Base-by-base conservation (phyloP, 2,329 filamentous ascomycete genomes). In the Sporothrix globosa region DNA sequence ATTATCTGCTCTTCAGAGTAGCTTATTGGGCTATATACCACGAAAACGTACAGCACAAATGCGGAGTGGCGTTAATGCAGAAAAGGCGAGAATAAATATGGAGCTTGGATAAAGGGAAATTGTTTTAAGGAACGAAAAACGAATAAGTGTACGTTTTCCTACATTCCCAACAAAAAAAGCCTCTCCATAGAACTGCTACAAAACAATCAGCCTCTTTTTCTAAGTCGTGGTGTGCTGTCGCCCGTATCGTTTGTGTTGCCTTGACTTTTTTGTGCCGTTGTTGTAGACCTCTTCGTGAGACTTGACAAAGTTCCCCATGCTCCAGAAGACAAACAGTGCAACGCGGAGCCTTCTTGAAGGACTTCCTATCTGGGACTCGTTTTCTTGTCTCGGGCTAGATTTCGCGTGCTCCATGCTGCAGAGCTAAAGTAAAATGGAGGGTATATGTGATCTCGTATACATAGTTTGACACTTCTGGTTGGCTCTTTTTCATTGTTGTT, bases 301-400 rank as follows among this genome's bases (percentile, higher is more conserved):
- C 50, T 10, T 7, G n/a, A 39, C 50, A 17, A 56, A 2, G 13
- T 13, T 17, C 9, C 24, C 7, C 14, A 24, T 27, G 13, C 3
- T 17, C 1, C n/a, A 19, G 4, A 27, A 24, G 27, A 21, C n/a
- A 44, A 48, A 17, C 44, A 44, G 48, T 48, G 53, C 21, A 53
- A 63, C 41, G 3, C 19, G 63, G 50, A 27, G 54, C 39, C 21
- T 24, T 52, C 58, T 56, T 58, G 21, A n/a, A 39, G 54, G 13
- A 69, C 50, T 71, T 63, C 66, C 69, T 66, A 65, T 65, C 50
- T 71, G 21, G 66, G 69, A 44, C 58, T 48, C 24, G 1, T 21
- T 5, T 24, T 41, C 44, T 17, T 3, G 13, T 3, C 34, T 13
- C 21, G 3, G 21, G 14, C 19, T 4, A 21, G 10, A 13, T 11